These are phyloP conservation scores for Pseudogymnoascus sp. DNA, from an alignment of 2,329 filamentous ascomycete genomes.

Conservation along the genomic window DNA sequence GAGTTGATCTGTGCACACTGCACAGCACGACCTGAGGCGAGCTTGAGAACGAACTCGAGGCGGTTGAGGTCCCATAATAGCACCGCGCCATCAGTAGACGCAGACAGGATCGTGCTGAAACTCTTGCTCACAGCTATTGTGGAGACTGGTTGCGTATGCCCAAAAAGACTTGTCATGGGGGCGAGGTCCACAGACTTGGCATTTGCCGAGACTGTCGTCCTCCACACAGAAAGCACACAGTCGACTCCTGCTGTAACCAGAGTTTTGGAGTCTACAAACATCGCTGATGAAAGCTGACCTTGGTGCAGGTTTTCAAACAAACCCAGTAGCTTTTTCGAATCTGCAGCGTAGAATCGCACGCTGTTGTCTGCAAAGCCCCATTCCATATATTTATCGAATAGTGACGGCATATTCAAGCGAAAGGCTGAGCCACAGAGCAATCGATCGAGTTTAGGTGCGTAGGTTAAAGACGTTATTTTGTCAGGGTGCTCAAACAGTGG, in stretches of 20 bases:
- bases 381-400: conserved; percentile 85
- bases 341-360: conserved; percentile 80
- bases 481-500: conserved; percentile 68
- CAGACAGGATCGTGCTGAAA: conserved; percentile 81
- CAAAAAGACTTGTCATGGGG: conserved; percentile 75
- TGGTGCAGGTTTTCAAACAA: conserved; percentile 92
- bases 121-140: conserved; percentile 78
- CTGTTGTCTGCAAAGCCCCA: conserved; percentile 95
- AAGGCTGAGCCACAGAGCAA: conserved; percentile 78
- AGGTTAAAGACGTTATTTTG: conserved; percentile 69
- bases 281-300: conserved; percentile 74
- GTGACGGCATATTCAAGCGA: conserved; percentile 76
- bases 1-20: conserved; percentile 85
- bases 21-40: conserved; percentile 50
- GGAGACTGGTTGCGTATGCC: conserved; percentile 77
- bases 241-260: conserved; percentile 89
- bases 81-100: conserved; percentile 72
- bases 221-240: conserved; percentile 80
- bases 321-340: conserved; percentile 74
- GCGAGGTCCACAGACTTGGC: conserved; percentile 70
- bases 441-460: conserved; percentile 72
- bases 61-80: conserved; percentile 94
- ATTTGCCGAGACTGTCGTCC: conserved; percentile 52
- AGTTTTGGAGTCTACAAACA: conserved; percentile 83
- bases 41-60: conserved; percentile 72